Conservation (phyloP, 2,329 filamentous ascomycete genomes). For the Scedosporium boydii region DNA sequence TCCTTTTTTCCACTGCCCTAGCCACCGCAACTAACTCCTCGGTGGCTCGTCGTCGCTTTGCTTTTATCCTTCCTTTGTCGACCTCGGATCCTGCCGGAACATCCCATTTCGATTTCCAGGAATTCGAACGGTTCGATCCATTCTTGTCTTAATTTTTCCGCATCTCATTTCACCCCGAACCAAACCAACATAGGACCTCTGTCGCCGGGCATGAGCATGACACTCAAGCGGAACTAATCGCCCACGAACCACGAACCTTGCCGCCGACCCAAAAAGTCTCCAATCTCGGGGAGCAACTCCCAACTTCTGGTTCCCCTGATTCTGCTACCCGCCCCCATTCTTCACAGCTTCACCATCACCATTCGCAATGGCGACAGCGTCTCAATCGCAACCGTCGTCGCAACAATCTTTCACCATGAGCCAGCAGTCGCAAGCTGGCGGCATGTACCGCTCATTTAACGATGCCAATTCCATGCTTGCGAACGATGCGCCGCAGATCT, state of each 20-base stretch:
- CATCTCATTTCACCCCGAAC: not conserved
- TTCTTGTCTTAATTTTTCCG: not conserved
- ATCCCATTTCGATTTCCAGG: not conserved
- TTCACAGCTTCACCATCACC: not conserved
- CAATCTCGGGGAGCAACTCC: not conserved
- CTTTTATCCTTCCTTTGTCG: not conserved
- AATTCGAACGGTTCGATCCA: not conserved
- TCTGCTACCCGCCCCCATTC: not conserved
- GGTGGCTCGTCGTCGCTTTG: not conserved
- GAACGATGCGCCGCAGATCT: constrained; percentile 46
- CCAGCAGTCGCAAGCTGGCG: constrained; percentile 37
- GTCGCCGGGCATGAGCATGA: not conserved
- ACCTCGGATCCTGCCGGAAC: not conserved
- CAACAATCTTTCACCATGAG: constrained; percentile 50
- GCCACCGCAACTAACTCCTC: too few species aligned
- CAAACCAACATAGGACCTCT: not conserved
- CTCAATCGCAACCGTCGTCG: constrained; percentile 38
- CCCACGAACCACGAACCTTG: not conserved
- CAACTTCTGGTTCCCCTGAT: not conserved
- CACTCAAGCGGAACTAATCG: not conserved
- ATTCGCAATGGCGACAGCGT: constrained; percentile 28
- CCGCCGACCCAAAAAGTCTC: not conserved
- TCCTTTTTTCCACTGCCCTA: too few species aligned
- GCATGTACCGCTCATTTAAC: constrained; percentile 28
- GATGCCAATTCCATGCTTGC: constrained; percentile 24